A percentile compares a stretch with the other conserved stretches of the same genome.
Evolutionary conservation across 164 flowering plant species (phyloP).

Genomic region (Vitis vinifera): ASM3070453v1 NC_081807.1:5088001-5088500

Average conservation of each 20-base stretch:
- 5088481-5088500: conserved; percentile 24
- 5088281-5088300: not conserved
- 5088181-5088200: not conserved
- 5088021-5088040: no score
- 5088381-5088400: conserved; percentile 9
- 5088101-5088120: not conserved
- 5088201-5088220: not conserved
- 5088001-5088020: no score
- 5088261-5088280: not conserved
- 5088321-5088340: conserved; percentile 21
- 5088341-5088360: conserved; percentile 6
- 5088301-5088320: conserved; percentile 10
- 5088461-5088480: conserved; percentile 21
- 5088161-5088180: not conserved
- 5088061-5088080: not conserved
- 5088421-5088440: conserved; percentile 6
- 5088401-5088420: conserved; percentile 25
- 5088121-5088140: not conserved
- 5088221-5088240: not conserved
- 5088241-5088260: not conserved
- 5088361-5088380: conserved; percentile 18
- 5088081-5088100: not conserved
- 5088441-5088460: conserved; percentile 25
- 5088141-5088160: not conserved
- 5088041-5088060: no score